Evolutionary conservation across 2,329 filamentous ascomycete genomes (phyloP), one percentile per base, ranked within the genome.

Genomic region (Alternaria postmessia): DNA sequence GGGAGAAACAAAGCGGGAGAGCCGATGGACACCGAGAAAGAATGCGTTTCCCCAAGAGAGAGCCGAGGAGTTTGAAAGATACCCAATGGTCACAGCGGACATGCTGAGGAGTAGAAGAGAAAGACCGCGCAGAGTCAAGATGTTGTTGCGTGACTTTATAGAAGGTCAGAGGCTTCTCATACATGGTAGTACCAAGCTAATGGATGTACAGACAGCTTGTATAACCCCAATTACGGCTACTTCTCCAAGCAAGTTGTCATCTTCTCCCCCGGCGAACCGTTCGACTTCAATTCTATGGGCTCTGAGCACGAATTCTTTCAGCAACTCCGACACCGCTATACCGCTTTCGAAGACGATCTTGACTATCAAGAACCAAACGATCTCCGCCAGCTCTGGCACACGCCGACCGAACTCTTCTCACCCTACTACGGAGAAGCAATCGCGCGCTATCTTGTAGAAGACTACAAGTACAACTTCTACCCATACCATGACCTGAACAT

Each of bases 351-450:
- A 80, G 93, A 98, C 75, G 82, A 84, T 22, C 87, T 99, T 59
- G 96, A 99, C 77, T 86, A 85, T 46, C 84, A 87, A 59, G 84
- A 89, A 22, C 87, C 87, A 47, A 87, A 92, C 81, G 88, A 91
- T 48, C 90, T 92, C 41, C 88, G 95, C 9, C 95, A 99, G 81
- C 85, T 99, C 46, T 99, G 95, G 95, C 96, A 99, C 79, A 99
- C 95, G 12, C 95, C 96, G 0, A 99, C 95, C 0, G 95, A 99
- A 82, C 88, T 99, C 20, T 99, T 99, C 82, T 88, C 92, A 32
- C 95, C 96, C 0, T 96, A 94, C 80, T 99, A 99, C 78, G 96
- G 94, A 75, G 94, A 99, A 83, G 92, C 95, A 34, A 92, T 99
- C 68, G 95, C 94, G n/a, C 90, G 94, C 20, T 97, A 98, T 78